Evolutionary conservation across 345 rosid species (phyloP), one percentile per base, ranked within the genome.

Genomic region (Citrus trifoliata): DNA sequence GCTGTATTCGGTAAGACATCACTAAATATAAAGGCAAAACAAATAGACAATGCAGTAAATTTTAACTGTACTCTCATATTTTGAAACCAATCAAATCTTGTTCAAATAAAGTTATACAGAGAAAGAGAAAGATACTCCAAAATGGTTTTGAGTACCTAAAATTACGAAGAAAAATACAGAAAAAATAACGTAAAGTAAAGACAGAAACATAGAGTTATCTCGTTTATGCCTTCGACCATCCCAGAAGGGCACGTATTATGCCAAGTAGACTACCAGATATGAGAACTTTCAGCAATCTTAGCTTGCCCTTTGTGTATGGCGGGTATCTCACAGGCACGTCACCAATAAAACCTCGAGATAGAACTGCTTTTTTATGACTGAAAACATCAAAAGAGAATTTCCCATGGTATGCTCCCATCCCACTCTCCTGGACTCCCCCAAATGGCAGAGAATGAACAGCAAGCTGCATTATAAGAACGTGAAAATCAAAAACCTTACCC

Each of bases 351-450:
- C 93, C 58, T 80, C 95, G 85, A 73, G 88, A 94, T 0, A 94
- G 70, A 64, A 97, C 97, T 8, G 96, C 97, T 77, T 97, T 97
- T 88, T 94, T 97, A 85, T 97, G 99, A 88, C 93, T 92, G 67
- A 97, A 97, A 70, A 93, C 89, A 62, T 97, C 99, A 30, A 93
- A 96, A 48, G 99, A 97, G 88, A 94, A 93, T 76, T 92, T 97
- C 27, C 98, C 99, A 70, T 93, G 99, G 90, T 97, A 94, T 22
- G 95, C 76, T 61, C 99, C 99, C 74, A 80, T 86, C 77, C 99
- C 98, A 40, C 99, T 94, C 80, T 94, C 97, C 53, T 97, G 98
- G 3, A 97, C 97, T 77, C 98, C 98, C 80, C 99, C 99, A 12
- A 97, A 97, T 30, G 99, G 99, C 55, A 97, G 72, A 37, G 84